phyloP scores from a whole-genome alignment of 805 yeast genomes.

The Wickerhamiella domercqiae region DNA sequence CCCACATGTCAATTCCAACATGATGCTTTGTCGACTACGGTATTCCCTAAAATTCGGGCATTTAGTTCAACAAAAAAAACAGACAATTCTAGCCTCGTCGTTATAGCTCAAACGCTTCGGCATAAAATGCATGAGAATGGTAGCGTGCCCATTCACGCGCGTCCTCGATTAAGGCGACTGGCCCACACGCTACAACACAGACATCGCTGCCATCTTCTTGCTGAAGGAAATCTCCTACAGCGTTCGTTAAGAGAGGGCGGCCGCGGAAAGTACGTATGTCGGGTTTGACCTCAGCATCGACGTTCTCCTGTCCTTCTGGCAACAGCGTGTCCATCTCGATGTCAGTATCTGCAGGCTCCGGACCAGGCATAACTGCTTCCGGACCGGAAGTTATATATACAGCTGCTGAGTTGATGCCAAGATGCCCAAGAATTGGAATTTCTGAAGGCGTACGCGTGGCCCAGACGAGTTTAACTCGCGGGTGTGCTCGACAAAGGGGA shows the following conservation, averaged over 20 bases:
- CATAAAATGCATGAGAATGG: neutral
- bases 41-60: no score
- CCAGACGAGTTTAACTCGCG: constrained; percentile 5
- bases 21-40: no score
- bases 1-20: no score
- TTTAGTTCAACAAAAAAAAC: neutral
- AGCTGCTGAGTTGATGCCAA: constrained; percentile 11
- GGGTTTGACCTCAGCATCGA: no score
- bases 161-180: constrained; percentile 12
- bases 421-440: neutral
- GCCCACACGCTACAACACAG: constrained; percentile 19
- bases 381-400: constrained; percentile 13
- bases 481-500: neutral
- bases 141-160: constrained; percentile 13
- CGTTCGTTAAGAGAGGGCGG: constrained; percentile 10
- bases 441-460: constrained; percentile 3
- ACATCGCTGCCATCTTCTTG: constrained; percentile 1
- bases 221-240: constrained; percentile 3
- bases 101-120: neutral
- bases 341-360: no score
- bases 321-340: constrained; percentile 7
- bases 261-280: constrained; percentile 8
- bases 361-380: no score
- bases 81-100: neutral
- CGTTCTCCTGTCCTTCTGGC: neutral